phyloP scores from a whole-genome alignment of 2,329 filamentous ascomycete genomes.

The Ampelomyces quisqualis region DNA sequence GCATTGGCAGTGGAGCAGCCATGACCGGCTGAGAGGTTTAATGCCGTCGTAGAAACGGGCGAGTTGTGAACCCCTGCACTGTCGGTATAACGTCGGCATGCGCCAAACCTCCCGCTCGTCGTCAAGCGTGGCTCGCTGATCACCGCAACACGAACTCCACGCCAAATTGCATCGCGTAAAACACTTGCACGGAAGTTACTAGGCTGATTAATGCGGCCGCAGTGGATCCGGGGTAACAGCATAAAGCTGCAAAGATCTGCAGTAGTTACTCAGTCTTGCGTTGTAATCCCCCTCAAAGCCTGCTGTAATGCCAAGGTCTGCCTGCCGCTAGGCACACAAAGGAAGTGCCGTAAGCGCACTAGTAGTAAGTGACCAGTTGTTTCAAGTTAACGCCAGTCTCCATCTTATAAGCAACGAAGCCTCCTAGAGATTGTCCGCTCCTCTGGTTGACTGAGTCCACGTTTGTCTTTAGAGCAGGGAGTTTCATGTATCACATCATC shows the following conservation, averaged over 20 bases:
- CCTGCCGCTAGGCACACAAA: conserved; percentile 1
- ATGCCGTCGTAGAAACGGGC: no score
- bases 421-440: neutral
- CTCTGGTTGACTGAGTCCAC: neutral
- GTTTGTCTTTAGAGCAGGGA: conserved; percentile 6
- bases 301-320: conserved; percentile 2
- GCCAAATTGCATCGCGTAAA: neutral
- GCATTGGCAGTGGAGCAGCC: no score
- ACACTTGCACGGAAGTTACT: neutral
- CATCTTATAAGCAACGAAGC: conserved; percentile 3
- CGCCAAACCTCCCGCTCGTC: neutral
- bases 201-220: neutral
- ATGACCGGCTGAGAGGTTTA: no score
- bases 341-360: neutral
- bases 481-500: conserved; percentile 11
- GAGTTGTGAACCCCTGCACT: no score
- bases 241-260: neutral
- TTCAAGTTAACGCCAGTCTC: conserved; percentile 2
- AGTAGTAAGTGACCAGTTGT: conserved; percentile 1
- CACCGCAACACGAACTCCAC: neutral
- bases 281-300: no score
- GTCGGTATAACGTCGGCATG: no score
- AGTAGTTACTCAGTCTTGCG: no score
- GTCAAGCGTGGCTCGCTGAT: neutral
- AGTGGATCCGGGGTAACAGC: neutral